Conservation (phyloP, 306 rosid genomes). For the Aeschynomene evenia region DNA sequence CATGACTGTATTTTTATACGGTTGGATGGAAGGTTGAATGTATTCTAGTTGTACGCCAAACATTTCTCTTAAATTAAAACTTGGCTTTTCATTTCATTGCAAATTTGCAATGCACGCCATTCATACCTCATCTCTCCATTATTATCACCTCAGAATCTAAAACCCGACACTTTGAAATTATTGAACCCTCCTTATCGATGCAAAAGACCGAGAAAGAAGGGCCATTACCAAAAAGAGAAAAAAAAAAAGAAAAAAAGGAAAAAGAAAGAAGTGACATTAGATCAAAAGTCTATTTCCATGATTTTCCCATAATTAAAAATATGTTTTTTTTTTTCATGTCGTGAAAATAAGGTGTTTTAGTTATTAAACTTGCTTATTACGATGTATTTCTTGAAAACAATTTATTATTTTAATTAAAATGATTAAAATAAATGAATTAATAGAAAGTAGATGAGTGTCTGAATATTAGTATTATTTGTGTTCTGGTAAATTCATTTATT, state of each 20-base stretch:
- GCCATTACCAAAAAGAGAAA: neutral
- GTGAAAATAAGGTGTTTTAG: too few relatives aligned
- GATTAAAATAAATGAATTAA: neutral
- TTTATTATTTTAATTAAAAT: too few relatives aligned
- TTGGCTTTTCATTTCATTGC: neutral
- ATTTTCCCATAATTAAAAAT: neutral
- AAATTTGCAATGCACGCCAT: too few relatives aligned
- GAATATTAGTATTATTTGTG: neutral
- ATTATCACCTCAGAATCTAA: constrained; percentile 13
- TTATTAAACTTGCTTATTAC: too few relatives aligned
- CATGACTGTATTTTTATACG: too few relatives aligned
- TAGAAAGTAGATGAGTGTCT: neutral
- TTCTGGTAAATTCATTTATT: neutral
- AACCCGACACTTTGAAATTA: neutral
- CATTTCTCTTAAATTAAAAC: neutral
- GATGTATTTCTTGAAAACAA: too few relatives aligned
- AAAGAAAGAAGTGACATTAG: neutral
- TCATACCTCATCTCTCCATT: neutral
- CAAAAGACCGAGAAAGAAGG: neutral
- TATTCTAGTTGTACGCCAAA: too few relatives aligned
- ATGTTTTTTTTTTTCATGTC: too few relatives aligned
- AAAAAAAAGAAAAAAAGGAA: neutral
- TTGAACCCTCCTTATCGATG: neutral
- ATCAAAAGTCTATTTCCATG: constrained; percentile 17
- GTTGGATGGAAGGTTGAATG: too few relatives aligned